These are phyloP conservation scores for Acanthamoeba comandoni DNA, from an alignment of 208 protist genomes.

Conservation along the genomic window DNA sequence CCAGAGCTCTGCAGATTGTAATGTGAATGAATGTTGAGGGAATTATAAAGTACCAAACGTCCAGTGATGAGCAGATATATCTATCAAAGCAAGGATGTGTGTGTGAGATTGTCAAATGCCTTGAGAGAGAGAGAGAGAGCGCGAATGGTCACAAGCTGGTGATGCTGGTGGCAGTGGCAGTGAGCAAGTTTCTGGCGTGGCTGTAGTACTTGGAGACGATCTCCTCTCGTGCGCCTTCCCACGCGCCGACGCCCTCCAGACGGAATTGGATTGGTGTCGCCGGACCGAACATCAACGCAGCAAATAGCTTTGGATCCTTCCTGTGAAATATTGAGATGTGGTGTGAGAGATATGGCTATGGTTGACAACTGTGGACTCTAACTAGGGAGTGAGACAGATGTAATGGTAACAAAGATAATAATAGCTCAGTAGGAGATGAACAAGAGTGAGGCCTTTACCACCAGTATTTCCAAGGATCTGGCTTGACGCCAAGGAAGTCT, in stretches of 20 bases:
- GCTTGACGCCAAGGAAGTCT: slow-evolving; percentile 21
- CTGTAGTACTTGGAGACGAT: slow-evolving; percentile 20
- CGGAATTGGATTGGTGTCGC: slow-evolving; percentile 38
- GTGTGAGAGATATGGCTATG: no score
- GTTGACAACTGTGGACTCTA: no score
- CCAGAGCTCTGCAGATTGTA: no score
- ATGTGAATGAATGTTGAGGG: no score
- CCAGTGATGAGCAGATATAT: no score
- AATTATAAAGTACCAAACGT: no score
- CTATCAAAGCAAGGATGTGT: no score
- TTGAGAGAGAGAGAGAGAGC: background rate
- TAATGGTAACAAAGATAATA: background rate
- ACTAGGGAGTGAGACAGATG: background rate
- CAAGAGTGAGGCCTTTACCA: no score
- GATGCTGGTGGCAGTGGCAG: background rate
- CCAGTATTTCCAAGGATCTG: no score
- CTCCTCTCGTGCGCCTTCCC: slow-evolving; percentile 36
- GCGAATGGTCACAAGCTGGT: background rate
- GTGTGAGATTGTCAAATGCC: no score
- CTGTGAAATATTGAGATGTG: no score
- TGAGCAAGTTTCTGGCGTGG: background rate
- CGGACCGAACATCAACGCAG: slow-evolving; percentile 21
- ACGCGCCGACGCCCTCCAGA: slow-evolving; percentile 35
- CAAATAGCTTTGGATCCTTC: background rate
- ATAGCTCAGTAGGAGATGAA: no score